Conservation (phyloP, 768 basidiomycete genomes). For the Boletus subcaerulescens region DNA sequence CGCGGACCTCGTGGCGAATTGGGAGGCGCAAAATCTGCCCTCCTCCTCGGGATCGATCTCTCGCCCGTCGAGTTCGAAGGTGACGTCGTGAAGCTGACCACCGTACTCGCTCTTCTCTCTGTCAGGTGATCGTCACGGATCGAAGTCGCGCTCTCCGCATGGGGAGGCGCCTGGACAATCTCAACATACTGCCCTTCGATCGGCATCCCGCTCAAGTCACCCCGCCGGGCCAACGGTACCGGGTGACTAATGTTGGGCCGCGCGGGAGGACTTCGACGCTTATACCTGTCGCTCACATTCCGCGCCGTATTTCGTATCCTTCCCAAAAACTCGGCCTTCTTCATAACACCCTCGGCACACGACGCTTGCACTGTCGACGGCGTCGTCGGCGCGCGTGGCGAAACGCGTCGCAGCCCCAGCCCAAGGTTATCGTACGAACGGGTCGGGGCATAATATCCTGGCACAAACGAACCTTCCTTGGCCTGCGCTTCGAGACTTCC, state of each 20-base stretch:
- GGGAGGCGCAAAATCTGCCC: constrained; percentile 68
- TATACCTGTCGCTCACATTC: constrained; percentile 63
- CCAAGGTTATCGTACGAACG: constrained; percentile 28
- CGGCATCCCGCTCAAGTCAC: constrained; percentile 20
- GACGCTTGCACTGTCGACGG: constrained; percentile 29
- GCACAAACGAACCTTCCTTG: constrained; percentile 16
- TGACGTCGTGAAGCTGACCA: constrained; percentile 49
- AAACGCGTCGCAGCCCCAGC: constrained; percentile 50
- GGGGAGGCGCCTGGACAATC: constrained; percentile 18
- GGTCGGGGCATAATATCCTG: constrained; percentile 16
- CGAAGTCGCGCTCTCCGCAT: constrained; percentile 30
- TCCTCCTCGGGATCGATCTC: constrained; percentile 62
- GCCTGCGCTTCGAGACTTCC: constrained; percentile 29
- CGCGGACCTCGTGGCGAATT: constrained; percentile 41
- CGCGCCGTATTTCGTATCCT: constrained; percentile 62
- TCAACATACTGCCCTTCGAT: constrained; percentile 36
- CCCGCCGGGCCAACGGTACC: constrained; percentile 35
- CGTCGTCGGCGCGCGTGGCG: constrained; percentile 45
- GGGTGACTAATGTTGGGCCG: constrained; percentile 62
- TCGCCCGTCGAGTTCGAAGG: constrained; percentile 65
- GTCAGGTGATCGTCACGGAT: constrained; percentile 38
- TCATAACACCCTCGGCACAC: constrained; percentile 55
- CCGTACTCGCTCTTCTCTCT: constrained; percentile 37
- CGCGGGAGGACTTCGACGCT: constrained; percentile 34
- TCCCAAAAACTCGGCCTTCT: constrained; percentile 67